These are phyloP conservation scores for Paragyromitra xinjiangensis DNA, from an alignment of 495 filamentous ascomycete genomes.

Conservation along the genomic window DNA sequence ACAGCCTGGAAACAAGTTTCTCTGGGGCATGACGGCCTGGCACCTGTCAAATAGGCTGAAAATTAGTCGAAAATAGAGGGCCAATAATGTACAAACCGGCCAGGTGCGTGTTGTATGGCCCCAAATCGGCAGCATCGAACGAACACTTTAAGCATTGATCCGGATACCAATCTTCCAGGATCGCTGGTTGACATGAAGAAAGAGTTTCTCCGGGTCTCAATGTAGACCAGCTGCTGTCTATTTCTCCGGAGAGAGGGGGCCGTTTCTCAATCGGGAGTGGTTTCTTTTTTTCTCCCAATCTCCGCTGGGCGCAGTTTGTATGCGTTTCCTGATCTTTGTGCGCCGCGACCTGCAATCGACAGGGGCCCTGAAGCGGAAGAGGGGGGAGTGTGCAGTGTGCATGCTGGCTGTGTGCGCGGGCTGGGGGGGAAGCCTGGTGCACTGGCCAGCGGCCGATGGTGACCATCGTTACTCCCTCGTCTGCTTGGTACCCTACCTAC, in stretches of 20 bases:
- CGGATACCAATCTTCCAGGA: slow-evolving; percentile 34
- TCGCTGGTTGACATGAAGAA: slow-evolving; percentile 35
- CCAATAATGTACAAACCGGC: slow-evolving; percentile 18
- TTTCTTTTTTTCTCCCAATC: slow-evolving; percentile 19
- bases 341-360: slow-evolving; percentile 46
- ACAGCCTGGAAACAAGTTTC: slow-evolving; percentile 25
- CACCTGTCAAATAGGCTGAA: slow-evolving; percentile 35
- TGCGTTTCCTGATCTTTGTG: slow-evolving; percentile 43
- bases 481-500: neutral
- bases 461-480: neutral
- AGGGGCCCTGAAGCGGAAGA: slow-evolving; percentile 49
- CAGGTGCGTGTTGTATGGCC: slow-evolving; percentile 19
- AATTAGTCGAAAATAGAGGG: slow-evolving; percentile 13
- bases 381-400: slow-evolving; percentile 46
- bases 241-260: slow-evolving; percentile 37
- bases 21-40: slow-evolving; percentile 15
- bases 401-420: slow-evolving; percentile 36
- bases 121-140: slow-evolving; percentile 25
- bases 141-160: slow-evolving; percentile 33
- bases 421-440: neutral
- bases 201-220: slow-evolving; percentile 45
- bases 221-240: slow-evolving; percentile 31
- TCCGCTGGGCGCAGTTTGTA: slow-evolving; percentile 16
- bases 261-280: slow-evolving; percentile 32
- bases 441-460: slow-evolving; percentile 14